These are phyloP conservation scores for Fennellomyces sp. DNA, from an alignment of 371 early-diverging fungal species.

Conservation along the genomic window DNA sequence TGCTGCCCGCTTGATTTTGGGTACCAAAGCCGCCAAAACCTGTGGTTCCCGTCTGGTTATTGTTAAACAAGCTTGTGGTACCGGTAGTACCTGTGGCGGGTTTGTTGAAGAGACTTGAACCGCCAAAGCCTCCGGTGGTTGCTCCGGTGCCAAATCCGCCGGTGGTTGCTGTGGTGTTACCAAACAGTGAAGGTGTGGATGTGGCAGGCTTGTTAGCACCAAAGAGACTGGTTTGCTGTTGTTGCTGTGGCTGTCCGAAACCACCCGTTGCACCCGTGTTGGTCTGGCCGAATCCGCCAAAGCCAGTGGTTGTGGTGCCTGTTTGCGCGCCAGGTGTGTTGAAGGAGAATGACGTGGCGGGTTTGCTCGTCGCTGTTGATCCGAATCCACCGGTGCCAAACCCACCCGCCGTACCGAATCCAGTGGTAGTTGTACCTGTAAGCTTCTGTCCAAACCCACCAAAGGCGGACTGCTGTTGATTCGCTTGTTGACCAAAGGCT, in stretches of 20 bases:
- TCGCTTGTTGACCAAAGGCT: conserved; percentile 30
- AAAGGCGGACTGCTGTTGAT: conserved; percentile 14
- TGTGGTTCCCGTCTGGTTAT: conserved; percentile 18
- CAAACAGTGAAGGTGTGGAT: conserved; percentile 6
- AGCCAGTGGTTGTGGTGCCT: conserved; percentile 20
- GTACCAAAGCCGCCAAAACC: conserved; percentile 27
- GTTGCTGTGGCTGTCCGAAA: conserved; percentile 31
- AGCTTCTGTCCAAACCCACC: conserved; percentile 42
- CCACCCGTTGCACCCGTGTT: background rate
- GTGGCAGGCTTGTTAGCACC: conserved; percentile 41
- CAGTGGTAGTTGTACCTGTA: conserved; percentile 28
- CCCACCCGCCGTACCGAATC: conserved; percentile 27
- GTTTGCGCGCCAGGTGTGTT: conserved; percentile 12
- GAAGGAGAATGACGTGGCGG: conserved; percentile 50
- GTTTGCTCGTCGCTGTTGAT: conserved; percentile 47
- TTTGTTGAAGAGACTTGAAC: background rate
- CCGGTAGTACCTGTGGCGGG: background rate
- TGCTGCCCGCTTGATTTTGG: conserved; percentile 22
- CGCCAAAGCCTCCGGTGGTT: background rate
- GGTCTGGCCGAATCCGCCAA: conserved; percentile 7
- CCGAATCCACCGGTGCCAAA: conserved; percentile 53
- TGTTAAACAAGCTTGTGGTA: conserved; percentile 26
- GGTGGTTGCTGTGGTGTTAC: background rate
- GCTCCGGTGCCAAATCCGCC: conserved; percentile 3
- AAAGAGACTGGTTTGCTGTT: conserved; percentile 38